phyloP scores from a whole-genome alignment of 164 flowering plant genomes.

The Stephania cephalantha region DNA sequence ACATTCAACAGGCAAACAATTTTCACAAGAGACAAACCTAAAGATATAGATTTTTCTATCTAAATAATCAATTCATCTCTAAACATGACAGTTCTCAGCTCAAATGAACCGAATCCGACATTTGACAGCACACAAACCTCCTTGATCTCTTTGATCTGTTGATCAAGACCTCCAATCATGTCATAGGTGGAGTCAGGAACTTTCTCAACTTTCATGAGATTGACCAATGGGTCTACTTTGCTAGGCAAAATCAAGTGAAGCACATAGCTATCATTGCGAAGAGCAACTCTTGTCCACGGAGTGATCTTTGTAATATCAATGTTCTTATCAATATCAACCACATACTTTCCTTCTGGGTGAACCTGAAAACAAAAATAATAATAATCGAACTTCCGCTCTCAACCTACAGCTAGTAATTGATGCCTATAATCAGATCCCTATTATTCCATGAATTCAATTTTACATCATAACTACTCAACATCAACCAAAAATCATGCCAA shows the following conservation, averaged over 20 bases:
- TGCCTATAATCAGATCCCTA: neutral
- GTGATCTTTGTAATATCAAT: constrained; percentile 96
- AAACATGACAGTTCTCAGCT: neutral
- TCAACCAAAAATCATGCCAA: neutral
- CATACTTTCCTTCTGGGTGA: constrained; percentile 98
- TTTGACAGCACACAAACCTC: constrained; percentile 46
- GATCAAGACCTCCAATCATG: constrained; percentile 99
- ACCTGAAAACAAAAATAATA: constrained; percentile 42
- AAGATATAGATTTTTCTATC: no score
- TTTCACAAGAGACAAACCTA: neutral
- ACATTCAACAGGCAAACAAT: neutral
- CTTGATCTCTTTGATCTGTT: constrained; percentile 94
- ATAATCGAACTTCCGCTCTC: neutral
- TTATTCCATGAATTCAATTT: neutral
- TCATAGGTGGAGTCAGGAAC: constrained; percentile 99
- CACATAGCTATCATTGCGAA: constrained; percentile 94
- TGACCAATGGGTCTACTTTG: constrained; percentile 96
- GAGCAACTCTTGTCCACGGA: constrained; percentile 92
- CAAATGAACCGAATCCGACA: neutral
- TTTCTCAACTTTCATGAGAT: constrained; percentile 98
- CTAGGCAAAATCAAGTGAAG: constrained; percentile 92
- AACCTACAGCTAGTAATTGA: neutral
- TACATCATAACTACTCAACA: neutral
- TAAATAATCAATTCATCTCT: neutral
- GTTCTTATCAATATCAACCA: constrained; percentile 89